These are phyloP conservation scores for Monilinia vaccinii-corymbosi DNA, from an alignment of 2,329 filamentous ascomycete species.

Conservation along the genomic window DNA sequence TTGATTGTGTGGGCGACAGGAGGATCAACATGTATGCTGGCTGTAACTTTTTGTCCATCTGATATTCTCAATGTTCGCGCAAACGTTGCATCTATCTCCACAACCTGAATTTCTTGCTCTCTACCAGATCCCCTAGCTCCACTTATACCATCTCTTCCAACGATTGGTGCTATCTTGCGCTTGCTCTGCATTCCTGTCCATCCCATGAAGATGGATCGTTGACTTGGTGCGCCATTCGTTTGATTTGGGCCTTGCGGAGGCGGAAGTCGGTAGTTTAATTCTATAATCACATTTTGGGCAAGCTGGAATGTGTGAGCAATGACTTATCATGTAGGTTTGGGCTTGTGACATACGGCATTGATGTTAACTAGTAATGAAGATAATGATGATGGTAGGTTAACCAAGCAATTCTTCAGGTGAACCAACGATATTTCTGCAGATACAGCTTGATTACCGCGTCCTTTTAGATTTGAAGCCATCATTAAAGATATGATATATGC, in stretches of 20 bases:
- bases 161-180: constrained; percentile 63
- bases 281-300: constrained; percentile 92
- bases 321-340: neutral
- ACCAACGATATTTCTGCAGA: constrained; percentile 77
- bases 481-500: constrained; percentile 2
- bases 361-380: constrained; percentile 79
- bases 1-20: constrained; percentile 89
- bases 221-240: constrained; percentile 38
- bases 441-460: constrained; percentile 49
- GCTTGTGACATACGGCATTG: constrained; percentile 63
- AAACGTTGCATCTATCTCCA: constrained; percentile 84
- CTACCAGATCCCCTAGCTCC: constrained; percentile 46
- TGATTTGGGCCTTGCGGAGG: constrained; percentile 39
- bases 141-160: constrained; percentile 64
- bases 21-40: constrained; percentile 75
- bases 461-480: constrained; percentile 22
- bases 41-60: constrained; percentile 71
- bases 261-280: constrained; percentile 66
- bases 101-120: constrained; percentile 66
- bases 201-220: constrained; percentile 74
- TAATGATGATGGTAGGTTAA: constrained; percentile 80
- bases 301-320: constrained; percentile 42
- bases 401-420: constrained; percentile 86
- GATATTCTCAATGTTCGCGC: constrained; percentile 65
- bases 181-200: constrained; percentile 99